Evolutionary conservation across 2,329 filamentous ascomycete genomes (phyloP).

Genomic region (Pleurostoma richardsiae): DNA sequence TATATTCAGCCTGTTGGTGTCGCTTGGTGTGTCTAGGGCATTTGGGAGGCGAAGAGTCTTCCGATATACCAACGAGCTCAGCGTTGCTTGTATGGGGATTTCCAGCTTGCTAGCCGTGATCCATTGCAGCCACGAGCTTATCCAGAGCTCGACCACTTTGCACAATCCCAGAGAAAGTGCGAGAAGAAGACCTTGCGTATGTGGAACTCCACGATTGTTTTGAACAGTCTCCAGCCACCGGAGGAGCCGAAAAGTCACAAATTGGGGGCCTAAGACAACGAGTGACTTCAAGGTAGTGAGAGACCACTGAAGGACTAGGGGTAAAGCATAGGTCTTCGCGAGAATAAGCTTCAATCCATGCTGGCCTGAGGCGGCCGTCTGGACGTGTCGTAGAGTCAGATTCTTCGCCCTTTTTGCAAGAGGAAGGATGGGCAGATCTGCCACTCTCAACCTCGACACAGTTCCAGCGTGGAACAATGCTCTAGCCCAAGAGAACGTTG

Average conservation of each 20-base stretch:
- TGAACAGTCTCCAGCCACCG: too few species aligned
- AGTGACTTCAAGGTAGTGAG: too few species aligned
- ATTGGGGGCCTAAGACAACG: too few species aligned
- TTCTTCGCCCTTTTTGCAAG: constrained; percentile 18
- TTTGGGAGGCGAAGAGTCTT: constrained; percentile 29
- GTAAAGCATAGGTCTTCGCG: constrained; percentile 15
- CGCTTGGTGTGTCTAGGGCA: constrained; percentile 15
- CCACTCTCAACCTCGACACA: constrained; percentile 20
- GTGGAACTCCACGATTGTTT: too few species aligned
- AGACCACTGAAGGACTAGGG: constrained; percentile 5
- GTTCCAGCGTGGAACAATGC: constrained; percentile 21
- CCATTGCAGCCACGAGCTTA: constrained; percentile 18
- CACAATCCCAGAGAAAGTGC: too few species aligned
- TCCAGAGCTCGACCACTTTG: too few species aligned
- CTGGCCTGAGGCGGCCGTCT: too few species aligned
- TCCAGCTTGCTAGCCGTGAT: constrained; percentile 24
- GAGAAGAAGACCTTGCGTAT: too few species aligned
- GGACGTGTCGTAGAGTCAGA: constrained; percentile 14
- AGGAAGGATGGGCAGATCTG: constrained; percentile 25
- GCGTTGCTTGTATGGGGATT: constrained; percentile 20
- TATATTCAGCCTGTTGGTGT: constrained; percentile 14
- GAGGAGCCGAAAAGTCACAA: too few species aligned
- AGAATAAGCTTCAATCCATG: constrained; percentile 25
- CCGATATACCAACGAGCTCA: constrained; percentile 27
- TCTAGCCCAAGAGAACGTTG: constrained; percentile 25